Evolutionary conservation across 2,329 filamentous ascomycete genomes (phyloP).

Genomic region (Aschersonia sp.): DNA sequence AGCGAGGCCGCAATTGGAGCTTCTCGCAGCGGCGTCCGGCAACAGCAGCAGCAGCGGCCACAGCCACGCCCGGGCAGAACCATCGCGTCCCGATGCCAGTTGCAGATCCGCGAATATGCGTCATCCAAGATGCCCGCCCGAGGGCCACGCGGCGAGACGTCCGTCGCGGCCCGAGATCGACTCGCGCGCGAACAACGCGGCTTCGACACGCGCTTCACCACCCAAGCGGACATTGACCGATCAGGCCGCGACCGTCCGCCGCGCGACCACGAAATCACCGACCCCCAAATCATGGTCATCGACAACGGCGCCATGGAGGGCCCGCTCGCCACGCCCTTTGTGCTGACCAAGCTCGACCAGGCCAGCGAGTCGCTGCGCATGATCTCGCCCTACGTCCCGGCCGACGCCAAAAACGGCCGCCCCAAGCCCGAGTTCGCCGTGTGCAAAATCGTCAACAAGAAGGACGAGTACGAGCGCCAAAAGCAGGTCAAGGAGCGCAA

Average conservation of each 20-base stretch:
- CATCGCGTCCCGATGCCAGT: background rate
- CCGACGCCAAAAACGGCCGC: conserved; percentile 10
- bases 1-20: background rate
- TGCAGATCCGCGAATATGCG: background rate
- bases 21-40: background rate
- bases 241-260: conserved; percentile 23
- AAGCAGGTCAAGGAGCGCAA: conserved; percentile 28
- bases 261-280: conserved; percentile 28
- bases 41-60: too few species aligned
- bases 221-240: conserved; percentile 15
- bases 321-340: conserved; percentile 19
- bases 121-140: background rate
- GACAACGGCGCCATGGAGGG: conserved; percentile 22
- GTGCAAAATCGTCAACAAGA: conserved; percentile 55
- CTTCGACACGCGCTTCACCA: conserved; percentile 21
- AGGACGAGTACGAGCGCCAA: conserved; percentile 28
- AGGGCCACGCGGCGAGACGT: background rate
- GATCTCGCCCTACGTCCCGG: conserved; percentile 21
- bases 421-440: conserved; percentile 31
- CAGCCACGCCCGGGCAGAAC: too few species aligned
- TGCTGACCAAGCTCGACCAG: conserved; percentile 25
- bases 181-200: conserved; percentile 3
- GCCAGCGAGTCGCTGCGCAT: conserved; percentile 24
- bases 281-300: conserved; percentile 26
- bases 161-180: background rate